Conservation (phyloP, 2,329 filamentous ascomycete species). For the Bipolaris sorokiniana region DNA sequence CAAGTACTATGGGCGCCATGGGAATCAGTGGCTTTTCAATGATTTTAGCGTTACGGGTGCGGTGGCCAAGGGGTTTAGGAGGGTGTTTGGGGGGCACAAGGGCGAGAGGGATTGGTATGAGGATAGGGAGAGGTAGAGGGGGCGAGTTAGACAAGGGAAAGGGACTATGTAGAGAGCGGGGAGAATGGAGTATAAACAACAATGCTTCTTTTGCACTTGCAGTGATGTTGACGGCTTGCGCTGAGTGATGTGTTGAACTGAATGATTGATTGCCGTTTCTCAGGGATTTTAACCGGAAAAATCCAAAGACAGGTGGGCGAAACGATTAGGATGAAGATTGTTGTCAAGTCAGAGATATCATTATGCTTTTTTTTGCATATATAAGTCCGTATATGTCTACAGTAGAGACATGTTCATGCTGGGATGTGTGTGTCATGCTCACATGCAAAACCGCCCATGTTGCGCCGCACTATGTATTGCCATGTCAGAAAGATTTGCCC, state of each 20-base stretch:
- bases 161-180: background rate
- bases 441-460: background rate
- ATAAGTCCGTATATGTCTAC: slow-evolving; percentile 5
- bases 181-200: too few relatives aligned
- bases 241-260: too few relatives aligned
- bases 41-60: slow-evolving; percentile 45
- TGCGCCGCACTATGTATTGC: slow-evolving; percentile 6
- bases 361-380: slow-evolving; percentile 8
- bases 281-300: too few relatives aligned
- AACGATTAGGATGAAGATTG: background rate
- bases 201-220: too few relatives aligned
- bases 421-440: background rate
- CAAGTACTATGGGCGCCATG: slow-evolving; percentile 45
- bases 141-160: too few relatives aligned
- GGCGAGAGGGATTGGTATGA: slow-evolving; percentile 27
- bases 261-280: too few relatives aligned
- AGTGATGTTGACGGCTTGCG: too few relatives aligned
- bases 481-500: slow-evolving; percentile 8
- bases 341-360: background rate
- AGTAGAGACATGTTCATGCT: slow-evolving; percentile 3
- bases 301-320: background rate
- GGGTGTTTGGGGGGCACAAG: slow-evolving; percentile 24
- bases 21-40: slow-evolving; percentile 49
- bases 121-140: slow-evolving; percentile 2
- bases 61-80: slow-evolving; percentile 40